Evolutionary conservation across 768 basidiomycete genomes (phyloP), one percentile per base, ranked within the genome.

Genomic region (Podaxis sp.): DNA sequence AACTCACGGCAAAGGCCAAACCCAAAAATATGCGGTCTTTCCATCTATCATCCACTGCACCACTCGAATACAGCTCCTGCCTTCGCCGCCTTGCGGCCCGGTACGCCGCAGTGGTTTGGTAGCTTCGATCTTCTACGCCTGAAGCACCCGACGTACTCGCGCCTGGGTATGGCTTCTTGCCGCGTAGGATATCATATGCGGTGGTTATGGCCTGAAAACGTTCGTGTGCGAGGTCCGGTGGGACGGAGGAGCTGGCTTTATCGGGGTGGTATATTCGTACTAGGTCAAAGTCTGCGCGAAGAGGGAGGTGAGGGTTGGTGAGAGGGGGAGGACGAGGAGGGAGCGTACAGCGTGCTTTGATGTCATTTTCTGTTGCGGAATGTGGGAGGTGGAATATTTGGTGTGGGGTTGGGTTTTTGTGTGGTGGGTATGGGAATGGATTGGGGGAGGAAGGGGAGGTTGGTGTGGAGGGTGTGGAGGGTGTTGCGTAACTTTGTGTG

Each of bases 191-290:
- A 59, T 88, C 87, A 64, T 92, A 92, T 11, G 90, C 89, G 14
- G 79, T 70, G 27, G 82, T 79, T 63, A 92, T 89, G 2, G 86
- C 76, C 65, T 86, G 86, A 65, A 91, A 91, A 10, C 83, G 86
- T 5, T 80, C 76, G 66, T 89, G 87, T 3, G 83, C 82, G 2
- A 78, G 69, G 14, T 82, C 81, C 0, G 81, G 66, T 5, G 85
- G 72, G 11, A 79, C 44, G 11, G 70, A 67, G 10, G 68, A 56
- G 59, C 72, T 71, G 23, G 77, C 75, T 44, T 87, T 87, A 70
- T 92, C 90, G 2, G 90, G 90, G 69, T 92, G 90, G 70, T 91
- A 90, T 60, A 90, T 78, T 42, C 86, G 79, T 35, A 91, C 90
- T 48, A 92, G 88, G 63, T 91, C 90, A 67, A 85, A 90, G 71